A percentile compares a stretch with the other conserved stretches of the same genome.
Conservation (phyloP, 1,284 basidiomycete species). For the Sporisorium sorghi region DNA sequence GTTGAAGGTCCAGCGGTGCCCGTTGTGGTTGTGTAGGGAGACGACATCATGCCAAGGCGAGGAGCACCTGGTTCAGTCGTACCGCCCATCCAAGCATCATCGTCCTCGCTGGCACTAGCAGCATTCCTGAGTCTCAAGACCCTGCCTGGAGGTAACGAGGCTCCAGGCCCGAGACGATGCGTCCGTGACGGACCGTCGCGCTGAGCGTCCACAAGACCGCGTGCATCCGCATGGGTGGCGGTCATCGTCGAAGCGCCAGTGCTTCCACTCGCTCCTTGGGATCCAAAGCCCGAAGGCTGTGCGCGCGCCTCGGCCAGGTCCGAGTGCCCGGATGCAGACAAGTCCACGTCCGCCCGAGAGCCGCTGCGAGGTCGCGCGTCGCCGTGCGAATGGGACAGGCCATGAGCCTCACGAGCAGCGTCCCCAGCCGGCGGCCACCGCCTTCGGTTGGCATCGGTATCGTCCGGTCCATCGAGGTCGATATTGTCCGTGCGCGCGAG, state of each 20-base stretch:
- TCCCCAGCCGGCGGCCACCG: slow-evolving; percentile 17
- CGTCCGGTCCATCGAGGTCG: slow-evolving; percentile 21
- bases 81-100: slow-evolving; percentile 22
- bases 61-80: slow-evolving; percentile 21
- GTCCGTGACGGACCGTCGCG: slow-evolving; percentile 16
- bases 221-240: background rate
- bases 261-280: background rate
- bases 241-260: background rate
- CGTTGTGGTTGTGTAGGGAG: slow-evolving; percentile 18
- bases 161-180: slow-evolving; percentile 21
- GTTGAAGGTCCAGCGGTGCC: slow-evolving; percentile 19
- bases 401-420: background rate
- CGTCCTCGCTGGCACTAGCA: slow-evolving; percentile 22
- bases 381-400: background rate
- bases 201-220: slow-evolving; percentile 6
- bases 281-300: slow-evolving; percentile 5
- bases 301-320: background rate
- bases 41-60: slow-evolving; percentile 35
- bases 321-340: slow-evolving; percentile 3
- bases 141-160: slow-evolving; percentile 23
- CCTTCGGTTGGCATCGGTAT: slow-evolving; percentile 4
- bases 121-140: slow-evolving; percentile 14
- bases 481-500: slow-evolving; percentile 14
- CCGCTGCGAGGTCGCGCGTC: slow-evolving; percentile 7
- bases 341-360: slow-evolving; percentile 3